A percentile compares a stretch with the other conserved stretches of the same genome.
phyloP scores from a whole-genome alignment of 768 basidiomycete genomes.

The Dentipellis sp. region DNA sequence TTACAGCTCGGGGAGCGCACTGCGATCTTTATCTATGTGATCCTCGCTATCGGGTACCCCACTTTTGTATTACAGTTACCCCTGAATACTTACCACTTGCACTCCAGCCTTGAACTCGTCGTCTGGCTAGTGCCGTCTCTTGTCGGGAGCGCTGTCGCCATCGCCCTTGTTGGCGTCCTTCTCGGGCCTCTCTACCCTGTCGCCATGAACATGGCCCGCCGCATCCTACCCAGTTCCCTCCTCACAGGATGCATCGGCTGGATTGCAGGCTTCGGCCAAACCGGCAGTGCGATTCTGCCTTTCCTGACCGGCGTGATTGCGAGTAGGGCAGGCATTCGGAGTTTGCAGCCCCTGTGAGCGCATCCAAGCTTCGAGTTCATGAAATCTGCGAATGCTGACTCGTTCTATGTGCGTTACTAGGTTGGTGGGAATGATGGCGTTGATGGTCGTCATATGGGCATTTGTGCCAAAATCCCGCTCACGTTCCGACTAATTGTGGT shows the following conservation, averaged over 20 bases:
- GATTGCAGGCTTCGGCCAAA: conserved; percentile 41
- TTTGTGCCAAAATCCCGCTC: conserved; percentile 24
- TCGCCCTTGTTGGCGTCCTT: conserved; percentile 41
- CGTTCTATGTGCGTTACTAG: conserved; percentile 5
- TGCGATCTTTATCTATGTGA: conserved; percentile 25
- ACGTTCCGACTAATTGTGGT: not conserved
- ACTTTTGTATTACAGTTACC: too few species aligned
- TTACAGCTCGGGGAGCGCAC: conserved; percentile 26
- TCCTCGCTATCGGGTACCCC: conserved; percentile 26
- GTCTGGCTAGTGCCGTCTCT: conserved; percentile 48
- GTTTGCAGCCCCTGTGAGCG: conserved; percentile 40
- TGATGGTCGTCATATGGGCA: conserved; percentile 32
- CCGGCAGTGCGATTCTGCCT: conserved; percentile 40
- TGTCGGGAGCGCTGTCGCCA: conserved; percentile 40
- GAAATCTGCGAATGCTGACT: too few species aligned
- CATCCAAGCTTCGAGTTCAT: too few species aligned
- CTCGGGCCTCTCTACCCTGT: conserved; percentile 39
- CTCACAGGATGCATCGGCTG: conserved; percentile 33
- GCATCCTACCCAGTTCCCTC: conserved; percentile 33
- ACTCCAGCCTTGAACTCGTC: conserved; percentile 31
- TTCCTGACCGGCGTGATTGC: conserved; percentile 39
- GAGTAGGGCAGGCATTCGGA: conserved; percentile 30
- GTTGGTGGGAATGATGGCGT: conserved; percentile 29
- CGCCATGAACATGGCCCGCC: conserved; percentile 28
- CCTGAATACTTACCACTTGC: too few species aligned